These are phyloP conservation scores for Fistulina hepatica DNA, from an alignment of 1,284 basidiomycete genomes.

Conservation along the genomic window DNA sequence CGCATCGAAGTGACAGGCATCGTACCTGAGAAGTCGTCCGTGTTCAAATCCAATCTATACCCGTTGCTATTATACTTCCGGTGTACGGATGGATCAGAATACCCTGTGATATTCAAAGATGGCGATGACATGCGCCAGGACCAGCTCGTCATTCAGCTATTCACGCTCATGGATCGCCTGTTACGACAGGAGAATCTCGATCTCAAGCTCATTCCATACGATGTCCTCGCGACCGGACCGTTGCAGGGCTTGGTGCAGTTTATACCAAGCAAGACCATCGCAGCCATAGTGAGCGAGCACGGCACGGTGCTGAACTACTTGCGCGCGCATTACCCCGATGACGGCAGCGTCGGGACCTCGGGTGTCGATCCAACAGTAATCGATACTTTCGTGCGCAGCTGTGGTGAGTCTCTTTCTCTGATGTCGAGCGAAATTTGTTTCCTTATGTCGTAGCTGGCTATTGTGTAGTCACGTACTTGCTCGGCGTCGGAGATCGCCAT, in stretches of 20 bases:
- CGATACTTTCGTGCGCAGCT: constrained; percentile 95
- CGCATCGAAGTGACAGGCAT: constrained; percentile 75
- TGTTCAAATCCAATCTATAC: constrained; percentile 97
- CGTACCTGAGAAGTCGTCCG: constrained; percentile 81
- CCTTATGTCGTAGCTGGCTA: constrained; percentile 68
- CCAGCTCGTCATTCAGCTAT: constrained; percentile 93
- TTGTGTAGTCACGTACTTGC: constrained; percentile 93
- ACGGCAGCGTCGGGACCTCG: constrained; percentile 85
- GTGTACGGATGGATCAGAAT: constrained; percentile 66
- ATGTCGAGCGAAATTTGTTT: constrained; percentile 9
- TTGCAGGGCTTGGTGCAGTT: constrained; percentile 96
- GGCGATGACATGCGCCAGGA: constrained; percentile 98
- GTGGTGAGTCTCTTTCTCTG: constrained; percentile 53
- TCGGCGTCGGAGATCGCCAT: constrained; percentile 97
- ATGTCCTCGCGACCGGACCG: constrained; percentile 87
- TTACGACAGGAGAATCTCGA: constrained; percentile 94
- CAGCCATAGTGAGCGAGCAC: constrained; percentile 85
- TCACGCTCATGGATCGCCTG: constrained; percentile 94
- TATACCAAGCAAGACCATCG: constrained; percentile 91
- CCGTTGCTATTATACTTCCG: constrained; percentile 89
- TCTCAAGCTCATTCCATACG: constrained; percentile 85
- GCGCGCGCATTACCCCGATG: constrained; percentile 78
- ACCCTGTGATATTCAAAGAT: constrained; percentile 96
- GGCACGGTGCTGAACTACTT: constrained; percentile 89
- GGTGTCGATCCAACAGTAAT: constrained; percentile 88